These are phyloP conservation scores for Pachysandra terminalis DNA, from an alignment of 164 flowering plant species.

Conservation along the genomic window DNA sequence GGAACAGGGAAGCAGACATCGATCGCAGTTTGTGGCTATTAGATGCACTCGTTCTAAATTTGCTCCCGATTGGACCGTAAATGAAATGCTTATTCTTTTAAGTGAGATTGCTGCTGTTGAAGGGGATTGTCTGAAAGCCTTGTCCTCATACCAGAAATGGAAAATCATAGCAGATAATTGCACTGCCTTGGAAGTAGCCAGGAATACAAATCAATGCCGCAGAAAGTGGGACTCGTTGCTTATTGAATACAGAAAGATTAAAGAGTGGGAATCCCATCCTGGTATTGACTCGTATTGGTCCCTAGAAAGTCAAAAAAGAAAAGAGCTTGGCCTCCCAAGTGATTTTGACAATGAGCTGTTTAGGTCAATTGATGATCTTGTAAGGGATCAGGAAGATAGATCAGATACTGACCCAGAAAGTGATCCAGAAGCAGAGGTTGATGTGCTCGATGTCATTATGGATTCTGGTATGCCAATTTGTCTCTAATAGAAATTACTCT, in stretches of 20 bases:
- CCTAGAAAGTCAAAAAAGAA: constrained; percentile 32
- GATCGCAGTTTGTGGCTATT: constrained; percentile 3
- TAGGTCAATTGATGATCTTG: constrained; percentile 27
- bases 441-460: constrained; percentile 4
- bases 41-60: constrained; percentile 54
- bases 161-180: constrained; percentile 52
- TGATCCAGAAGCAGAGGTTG: constrained; percentile 34
- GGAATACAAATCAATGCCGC: constrained; percentile 47
- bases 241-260: constrained; percentile 38
- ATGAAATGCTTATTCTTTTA: constrained; percentile 44
- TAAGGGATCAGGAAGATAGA: constrained; percentile 23
- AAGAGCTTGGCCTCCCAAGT: constrained; percentile 35
- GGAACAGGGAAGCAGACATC: neutral
- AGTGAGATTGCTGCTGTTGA: constrained; percentile 50
- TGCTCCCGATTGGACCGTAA: constrained; percentile 45
- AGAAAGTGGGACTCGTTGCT: constrained; percentile 59
- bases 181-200: constrained; percentile 32
- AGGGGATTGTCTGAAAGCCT: constrained; percentile 33
- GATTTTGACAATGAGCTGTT: constrained; percentile 45
- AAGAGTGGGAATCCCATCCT: constrained; percentile 34
- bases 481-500: neutral
- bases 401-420: constrained; percentile 35
- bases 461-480: constrained; percentile 15
- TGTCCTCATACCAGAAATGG: constrained; percentile 66
- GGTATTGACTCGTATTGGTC: constrained; percentile 36